A percentile compares a stretch with the other conserved stretches of the same genome.
These are phyloP conservation scores for Dimargaris xerosporica DNA, from an alignment of 192 early-diverging fungal genomes.

Conservation along the genomic window DNA sequence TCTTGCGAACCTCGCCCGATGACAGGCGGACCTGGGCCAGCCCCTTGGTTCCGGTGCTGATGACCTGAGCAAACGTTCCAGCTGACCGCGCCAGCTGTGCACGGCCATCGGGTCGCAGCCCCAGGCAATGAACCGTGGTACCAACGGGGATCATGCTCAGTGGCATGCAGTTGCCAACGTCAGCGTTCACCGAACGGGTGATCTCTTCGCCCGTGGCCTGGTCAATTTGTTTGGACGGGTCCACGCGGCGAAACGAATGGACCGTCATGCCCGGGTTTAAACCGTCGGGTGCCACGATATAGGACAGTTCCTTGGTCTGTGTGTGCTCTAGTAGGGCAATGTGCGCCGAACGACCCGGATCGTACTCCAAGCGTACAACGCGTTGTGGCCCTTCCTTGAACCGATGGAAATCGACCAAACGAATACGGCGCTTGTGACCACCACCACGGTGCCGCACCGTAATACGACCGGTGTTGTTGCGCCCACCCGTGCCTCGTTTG, in stretches of 20 bases:
- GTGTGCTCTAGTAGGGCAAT: constrained; percentile 72
- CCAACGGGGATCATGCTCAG: constrained; percentile 87
- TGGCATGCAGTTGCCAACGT: constrained; percentile 78
- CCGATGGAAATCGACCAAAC: constrained; percentile 78
- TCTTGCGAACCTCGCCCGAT: constrained; percentile 74
- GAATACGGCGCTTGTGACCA: constrained; percentile 75
- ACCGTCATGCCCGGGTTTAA: constrained; percentile 62
- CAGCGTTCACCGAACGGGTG: constrained; percentile 34
- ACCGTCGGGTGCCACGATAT: constrained; percentile 70
- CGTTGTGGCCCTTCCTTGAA: constrained; percentile 51
- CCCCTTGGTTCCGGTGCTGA: constrained; percentile 58
- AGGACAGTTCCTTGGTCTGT: constrained; percentile 58
- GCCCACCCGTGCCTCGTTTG: constrained; percentile 69
- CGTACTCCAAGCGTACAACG: constrained; percentile 86
- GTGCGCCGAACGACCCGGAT: constrained; percentile 79
- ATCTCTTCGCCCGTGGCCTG: constrained; percentile 16
- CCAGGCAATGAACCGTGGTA: constrained; percentile 74
- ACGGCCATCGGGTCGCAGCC: constrained; percentile 55
- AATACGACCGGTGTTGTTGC: constrained; percentile 79
- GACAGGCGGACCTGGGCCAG: constrained; percentile 72
- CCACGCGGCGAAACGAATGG: constrained; percentile 36
- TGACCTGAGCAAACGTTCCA: constrained; percentile 70
- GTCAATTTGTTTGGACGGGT: constrained; percentile 21
- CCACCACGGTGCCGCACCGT: constrained; percentile 88
- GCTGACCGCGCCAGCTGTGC: constrained; percentile 71